These are phyloP conservation scores for Nematodospora valgi DNA, from an alignment of 805 yeast genomes.

Conservation along the genomic window DNA sequence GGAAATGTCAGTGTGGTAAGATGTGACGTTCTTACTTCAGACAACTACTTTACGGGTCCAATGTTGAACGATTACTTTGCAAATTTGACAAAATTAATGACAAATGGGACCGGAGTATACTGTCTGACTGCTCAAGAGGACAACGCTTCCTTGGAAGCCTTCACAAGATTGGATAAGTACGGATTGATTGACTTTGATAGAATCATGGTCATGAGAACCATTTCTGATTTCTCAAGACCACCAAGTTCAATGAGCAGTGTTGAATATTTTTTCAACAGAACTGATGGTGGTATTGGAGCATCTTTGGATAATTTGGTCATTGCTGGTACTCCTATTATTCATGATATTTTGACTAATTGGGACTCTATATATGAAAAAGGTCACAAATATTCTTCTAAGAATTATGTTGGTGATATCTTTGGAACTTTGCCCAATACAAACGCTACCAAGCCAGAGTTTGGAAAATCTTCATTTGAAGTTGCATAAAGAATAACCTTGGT, in stretches of 20 bases:
- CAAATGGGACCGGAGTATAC: slow-evolving; percentile 58
- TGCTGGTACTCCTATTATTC: slow-evolving; percentile 54
- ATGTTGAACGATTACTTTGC: slow-evolving; percentile 48
- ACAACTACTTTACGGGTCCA: slow-evolving; percentile 57
- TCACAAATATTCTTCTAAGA: slow-evolving; percentile 35
- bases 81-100: slow-evolving; percentile 44
- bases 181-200: slow-evolving; percentile 58
- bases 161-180: slow-evolving; percentile 49
- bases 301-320: slow-evolving; percentile 49
- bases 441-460: slow-evolving; percentile 44
- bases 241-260: slow-evolving; percentile 47
- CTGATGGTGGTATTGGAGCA: slow-evolving; percentile 50
- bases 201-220: slow-evolving; percentile 58
- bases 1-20: slow-evolving; percentile 44
- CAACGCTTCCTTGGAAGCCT: slow-evolving; percentile 59
- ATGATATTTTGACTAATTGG: slow-evolving; percentile 53
- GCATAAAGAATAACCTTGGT: slow-evolving; percentile 5
- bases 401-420: slow-evolving; percentile 60
- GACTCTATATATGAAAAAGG: slow-evolving; percentile 27
- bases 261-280: slow-evolving; percentile 46
- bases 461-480: slow-evolving; percentile 18
- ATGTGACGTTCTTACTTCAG: slow-evolving; percentile 61
- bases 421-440: no score
- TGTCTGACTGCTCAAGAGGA: slow-evolving; percentile 68
- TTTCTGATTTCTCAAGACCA: slow-evolving; percentile 56